These are phyloP conservation scores for Boletus coccyginus DNA, from an alignment of 768 basidiomycete species.

Conservation along the genomic window DNA sequence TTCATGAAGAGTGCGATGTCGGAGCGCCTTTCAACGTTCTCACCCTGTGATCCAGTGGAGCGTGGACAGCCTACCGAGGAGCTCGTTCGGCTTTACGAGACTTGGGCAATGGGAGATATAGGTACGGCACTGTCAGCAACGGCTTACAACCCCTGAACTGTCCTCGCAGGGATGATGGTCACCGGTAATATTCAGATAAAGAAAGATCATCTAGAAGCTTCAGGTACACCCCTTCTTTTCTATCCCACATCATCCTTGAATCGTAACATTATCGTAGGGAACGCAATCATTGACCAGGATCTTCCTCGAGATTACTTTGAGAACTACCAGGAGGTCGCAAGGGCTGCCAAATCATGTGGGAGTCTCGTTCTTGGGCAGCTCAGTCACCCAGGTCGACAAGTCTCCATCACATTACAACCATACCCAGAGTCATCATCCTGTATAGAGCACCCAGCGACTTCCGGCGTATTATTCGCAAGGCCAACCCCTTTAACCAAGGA, in stretches of 20 bases:
- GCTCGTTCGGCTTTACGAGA: conserved; percentile 33
- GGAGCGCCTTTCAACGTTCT: conserved; percentile 35
- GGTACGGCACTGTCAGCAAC: conserved; percentile 13
- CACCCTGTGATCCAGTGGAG: conserved; percentile 25
- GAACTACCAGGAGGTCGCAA: conserved; percentile 22
- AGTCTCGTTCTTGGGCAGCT: conserved; percentile 33
- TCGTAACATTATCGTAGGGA: conserved; percentile 18
- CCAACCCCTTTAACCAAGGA: conserved; percentile 39
- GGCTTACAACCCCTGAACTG: not conserved
- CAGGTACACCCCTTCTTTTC: conserved; percentile 18
- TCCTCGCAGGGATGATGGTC: conserved; percentile 28
- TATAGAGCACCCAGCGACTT: conserved; percentile 33
- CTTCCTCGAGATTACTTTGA: conserved; percentile 23
- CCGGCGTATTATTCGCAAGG: conserved; percentile 30
- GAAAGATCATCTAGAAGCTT: conserved; percentile 33
- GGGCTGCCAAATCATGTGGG: conserved; percentile 31
- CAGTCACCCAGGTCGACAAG: conserved; percentile 34
- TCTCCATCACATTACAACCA: conserved; percentile 34
- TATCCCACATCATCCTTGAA: not conserved
- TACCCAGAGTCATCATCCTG: conserved; percentile 35
- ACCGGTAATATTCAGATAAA: conserved; percentile 36
- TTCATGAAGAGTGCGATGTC: conserved; percentile 37
- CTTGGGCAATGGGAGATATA: conserved; percentile 32
- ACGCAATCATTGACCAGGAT: conserved; percentile 32
- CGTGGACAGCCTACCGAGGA: conserved; percentile 34